Percentiles rank a stretch among this genome's conserved stretches.
These are phyloP conservation scores for Lasiodiplodia theobromae DNA, from an alignment of 2,329 filamentous ascomycete genomes.

Conservation along the genomic window DNA sequence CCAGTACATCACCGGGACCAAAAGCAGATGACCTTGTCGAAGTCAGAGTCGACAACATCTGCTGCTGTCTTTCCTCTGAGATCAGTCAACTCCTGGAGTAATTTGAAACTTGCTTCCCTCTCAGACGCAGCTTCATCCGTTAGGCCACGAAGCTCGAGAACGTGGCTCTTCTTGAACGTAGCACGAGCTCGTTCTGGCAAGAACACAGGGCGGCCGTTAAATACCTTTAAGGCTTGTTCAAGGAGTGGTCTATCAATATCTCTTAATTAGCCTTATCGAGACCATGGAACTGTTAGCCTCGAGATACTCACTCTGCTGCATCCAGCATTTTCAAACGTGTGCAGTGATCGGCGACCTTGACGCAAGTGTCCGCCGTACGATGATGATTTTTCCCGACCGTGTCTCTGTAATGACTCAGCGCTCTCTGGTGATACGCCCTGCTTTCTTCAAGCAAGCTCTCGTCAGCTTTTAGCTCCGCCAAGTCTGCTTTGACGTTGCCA, in stretches of 20 bases:
- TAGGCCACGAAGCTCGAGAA: background rate
- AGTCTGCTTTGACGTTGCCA: constrained; percentile 33
- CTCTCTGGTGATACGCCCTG: constrained; percentile 27
- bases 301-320: background rate
- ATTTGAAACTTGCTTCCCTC: background rate
- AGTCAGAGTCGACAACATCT: constrained; percentile 9
- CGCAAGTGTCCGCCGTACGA: constrained; percentile 32
- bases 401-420: constrained; percentile 30
- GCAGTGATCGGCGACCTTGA: constrained; percentile 33
- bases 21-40: constrained; percentile 25
- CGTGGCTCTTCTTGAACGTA: constrained; percentile 6
- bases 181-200: constrained; percentile 23
- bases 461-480: constrained; percentile 2
- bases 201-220: background rate
- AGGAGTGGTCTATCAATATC: background rate
- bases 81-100: background rate
- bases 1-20: constrained; percentile 28
- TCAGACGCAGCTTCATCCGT: background rate
- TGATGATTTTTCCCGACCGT: constrained; percentile 33
- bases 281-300: too few relatives aligned
- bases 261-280: too few relatives aligned
- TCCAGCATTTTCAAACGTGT: constrained; percentile 13
- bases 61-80: background rate
- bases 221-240: constrained; percentile 11
- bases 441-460: constrained; percentile 30